Base-by-base conservation (phyloP, 768 basidiomycete species). In the Naganishia friedmannii region DNA sequence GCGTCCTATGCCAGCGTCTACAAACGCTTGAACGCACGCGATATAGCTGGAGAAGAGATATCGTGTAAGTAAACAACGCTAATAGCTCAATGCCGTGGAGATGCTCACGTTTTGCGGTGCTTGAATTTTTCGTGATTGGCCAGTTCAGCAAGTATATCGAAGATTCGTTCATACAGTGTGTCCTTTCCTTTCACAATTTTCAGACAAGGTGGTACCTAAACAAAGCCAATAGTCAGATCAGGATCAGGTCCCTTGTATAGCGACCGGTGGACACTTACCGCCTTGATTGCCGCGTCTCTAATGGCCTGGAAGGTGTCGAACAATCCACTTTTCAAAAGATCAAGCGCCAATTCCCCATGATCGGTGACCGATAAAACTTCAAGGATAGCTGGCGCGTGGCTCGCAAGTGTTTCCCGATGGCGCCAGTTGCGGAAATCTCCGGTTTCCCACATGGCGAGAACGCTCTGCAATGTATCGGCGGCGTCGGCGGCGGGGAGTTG, bases 241-340 rank as follows among this genome's bases (percentile, higher is more conserved):
- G 45, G 9, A 29, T 31, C 7, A 10, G 34, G 26, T 17, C 29
- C 10, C 21, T 12, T 15, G 74, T 65, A 69, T 70, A 67, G 48
- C 57, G 26, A n/a, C 69, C 42, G 60, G 69, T 56, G 57, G 42
- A 34, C 34, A 85, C 92, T 81, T 78, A 92, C 90, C 74, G 83
- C 83, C 46, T 81, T 77, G 28, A 91, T 85, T 1, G 89, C 90
- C 46, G 87, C 86, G 75, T 92, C 90, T 66, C 94, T 84, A 4
- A 98, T 92, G 42, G 89, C 88, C n/a, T 92, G 89, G 66, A 91
- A 90, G 21, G 82, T 83, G 76, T 96, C 94, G 72, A 87, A 85
- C 51, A 95, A 82, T 0, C 88, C 90, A 69, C 82, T 83, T 70
- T 82, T 81, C 68, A 91, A 79, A 37, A 94, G 82, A 54, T 80